Base-by-base conservation (phyloP, 2,329 filamentous ascomycete genomes). In the Alternaria sp. region DNA sequence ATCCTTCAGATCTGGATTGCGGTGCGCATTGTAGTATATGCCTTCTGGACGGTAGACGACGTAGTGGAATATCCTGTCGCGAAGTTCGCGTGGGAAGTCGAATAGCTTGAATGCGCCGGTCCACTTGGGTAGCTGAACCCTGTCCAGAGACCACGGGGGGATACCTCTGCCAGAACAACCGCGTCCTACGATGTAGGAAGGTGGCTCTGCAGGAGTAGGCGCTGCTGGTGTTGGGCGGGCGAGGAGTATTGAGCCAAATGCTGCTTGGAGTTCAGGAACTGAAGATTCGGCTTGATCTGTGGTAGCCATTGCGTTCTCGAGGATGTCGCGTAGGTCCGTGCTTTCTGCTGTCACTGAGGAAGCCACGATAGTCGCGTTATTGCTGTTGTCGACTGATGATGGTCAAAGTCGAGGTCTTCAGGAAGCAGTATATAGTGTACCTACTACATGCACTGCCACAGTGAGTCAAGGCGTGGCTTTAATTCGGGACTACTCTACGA, bases 41-140 rank as follows among this genome's bases (percentile, higher is more conserved):
- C 49, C 43, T 26, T 56, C 36, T 12, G 66, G 63, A 21, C 63
- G 59, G 30, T 68, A 60, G 45, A 73, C 44, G 23, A 54, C 45
- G 49, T 68, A 52, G 28, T 57, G 65, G 44, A 73, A 72, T 17
- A 74, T 72, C 9, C 26, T 49, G 50, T 75, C 71, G 15, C 70
- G 63, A 2, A 75, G 56, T 45, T 75, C 72, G 17, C 67, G 70
- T 2, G 72, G 70, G 11, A 61, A 49, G 26, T 51, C 26, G 9
- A 60, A 52, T 1, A 57, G 26, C 12, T 23, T 52, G 28, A 75
- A 69, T 17, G 49, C 4, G 19, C 66, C 63, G 25, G 61, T 68
- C 68, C 65, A 68, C 51, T 52, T 57, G 44, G 46, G 17, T 19
- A 19, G 46, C 47, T n/a, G 36, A 17, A 40, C 36, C 36, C 36